Evolutionary conservation across 192 early-diverging fungal genomes (phyloP).

Genomic region (Backusella westeae): DNA sequence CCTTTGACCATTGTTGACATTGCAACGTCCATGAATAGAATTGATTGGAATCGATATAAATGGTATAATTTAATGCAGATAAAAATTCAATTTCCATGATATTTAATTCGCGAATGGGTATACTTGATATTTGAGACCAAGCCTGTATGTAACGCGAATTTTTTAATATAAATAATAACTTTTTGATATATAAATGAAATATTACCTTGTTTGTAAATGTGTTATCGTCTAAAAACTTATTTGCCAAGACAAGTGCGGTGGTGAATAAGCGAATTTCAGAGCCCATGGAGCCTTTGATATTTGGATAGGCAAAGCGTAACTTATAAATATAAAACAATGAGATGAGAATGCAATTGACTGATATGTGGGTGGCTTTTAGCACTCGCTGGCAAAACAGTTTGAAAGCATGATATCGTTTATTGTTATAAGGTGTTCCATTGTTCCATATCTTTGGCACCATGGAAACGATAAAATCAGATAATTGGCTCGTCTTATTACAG

Average conservation of each 20-base stretch:
- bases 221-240: constrained; percentile 87
- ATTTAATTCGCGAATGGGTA: constrained; percentile 77
- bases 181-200: not conserved
- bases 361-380: constrained; percentile 57
- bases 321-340: constrained; percentile 63
- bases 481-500: constrained; percentile 13
- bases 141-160: constrained; percentile 13
- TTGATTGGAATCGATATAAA: constrained; percentile 65
- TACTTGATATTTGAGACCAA: constrained; percentile 87
- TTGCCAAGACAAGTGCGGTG: constrained; percentile 79
- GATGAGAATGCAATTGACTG: constrained; percentile 56
- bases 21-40: constrained; percentile 65
- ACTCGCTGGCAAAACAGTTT: constrained; percentile 50
- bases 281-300: constrained; percentile 60
- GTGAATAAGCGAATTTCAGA: constrained; percentile 84
- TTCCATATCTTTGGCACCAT: constrained; percentile 39
- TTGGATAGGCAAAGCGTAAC: constrained; percentile 52
- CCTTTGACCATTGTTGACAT: constrained; percentile 28
- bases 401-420: constrained; percentile 26
- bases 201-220: constrained; percentile 78
- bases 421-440: constrained; percentile 2
- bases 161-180: no score
- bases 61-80: constrained; percentile 67
- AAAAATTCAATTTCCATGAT: constrained; percentile 90
- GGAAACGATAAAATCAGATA: constrained; percentile 34